Percentiles rank a stretch among this genome's conserved stretches.
Conservation (phyloP, 805 yeast genomes). For the Starmera pachycereana region DNA sequence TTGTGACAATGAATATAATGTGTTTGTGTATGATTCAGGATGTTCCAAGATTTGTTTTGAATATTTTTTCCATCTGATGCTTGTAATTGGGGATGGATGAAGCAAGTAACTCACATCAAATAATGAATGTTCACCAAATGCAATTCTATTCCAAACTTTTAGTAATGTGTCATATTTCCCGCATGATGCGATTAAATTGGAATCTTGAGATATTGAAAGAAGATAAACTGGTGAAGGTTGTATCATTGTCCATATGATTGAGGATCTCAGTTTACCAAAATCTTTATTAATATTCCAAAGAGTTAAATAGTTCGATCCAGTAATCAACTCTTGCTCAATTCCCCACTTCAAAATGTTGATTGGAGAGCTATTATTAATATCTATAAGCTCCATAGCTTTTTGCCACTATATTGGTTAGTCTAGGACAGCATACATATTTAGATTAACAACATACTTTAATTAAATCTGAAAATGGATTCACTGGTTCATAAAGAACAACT, state of each 20-base stretch:
- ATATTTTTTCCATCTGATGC: constrained; percentile 45
- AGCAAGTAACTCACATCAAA: constrained; percentile 62
- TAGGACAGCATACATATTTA: background rate
- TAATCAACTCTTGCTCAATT: constrained; percentile 38
- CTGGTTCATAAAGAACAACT: constrained; percentile 45
- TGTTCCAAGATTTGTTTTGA: constrained; percentile 14
- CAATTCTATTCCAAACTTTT: constrained; percentile 69
- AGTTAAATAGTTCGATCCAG: constrained; percentile 46
- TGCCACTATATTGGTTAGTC: constrained; percentile 35
- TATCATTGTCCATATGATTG: constrained; percentile 26
- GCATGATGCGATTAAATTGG: constrained; percentile 54
- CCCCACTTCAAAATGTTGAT: constrained; percentile 49
- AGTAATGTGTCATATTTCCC: constrained; percentile 56
- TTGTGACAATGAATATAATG: constrained; percentile 53
- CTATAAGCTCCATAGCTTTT: constrained; percentile 19
- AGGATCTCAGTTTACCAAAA: constrained; percentile 28
- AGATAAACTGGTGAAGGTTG: constrained; percentile 55
- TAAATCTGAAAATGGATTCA: constrained; percentile 31
- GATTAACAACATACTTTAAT: constrained; percentile 16
- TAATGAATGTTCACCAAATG: constrained; percentile 51
- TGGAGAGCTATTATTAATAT: constrained; percentile 20
- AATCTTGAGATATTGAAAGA: constrained; percentile 55
- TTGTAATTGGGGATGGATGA: constrained; percentile 51
- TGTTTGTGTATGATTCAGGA: constrained; percentile 32
- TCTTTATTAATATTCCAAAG: constrained; percentile 42